Percentiles rank a stretch among this genome's conserved stretches.
Conservation (phyloP, 345 rosid genomes). For the Durio zibethinus region DNA sequence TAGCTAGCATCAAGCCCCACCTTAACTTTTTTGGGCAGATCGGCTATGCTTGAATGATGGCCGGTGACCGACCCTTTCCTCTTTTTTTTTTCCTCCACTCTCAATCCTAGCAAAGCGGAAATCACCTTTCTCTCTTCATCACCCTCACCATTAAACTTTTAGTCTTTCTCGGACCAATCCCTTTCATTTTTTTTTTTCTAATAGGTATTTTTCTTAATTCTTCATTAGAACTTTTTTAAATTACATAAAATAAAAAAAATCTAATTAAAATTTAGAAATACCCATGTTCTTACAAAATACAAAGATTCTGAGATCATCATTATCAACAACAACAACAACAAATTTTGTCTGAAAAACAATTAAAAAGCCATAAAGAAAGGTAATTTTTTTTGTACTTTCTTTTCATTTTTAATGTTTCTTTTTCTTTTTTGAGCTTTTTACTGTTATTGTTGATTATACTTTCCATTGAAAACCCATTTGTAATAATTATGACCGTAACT, state of each 20-base stretch:
- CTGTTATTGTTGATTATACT: neutral
- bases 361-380: constrained; percentile 15
- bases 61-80: constrained; percentile 26
- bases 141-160: neutral
- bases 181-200: neutral
- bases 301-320: neutral
- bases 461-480: neutral
- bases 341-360: neutral
- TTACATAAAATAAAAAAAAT: neutral
- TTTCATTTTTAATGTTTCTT: neutral
- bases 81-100: neutral
- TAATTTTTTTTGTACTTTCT: neutral
- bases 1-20: constrained; percentile 8
- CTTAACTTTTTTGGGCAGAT: neutral
- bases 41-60: constrained; percentile 26
- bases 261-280: neutral
- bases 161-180: constrained; percentile 14
- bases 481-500: neutral
- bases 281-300: neutral
- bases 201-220: neutral
- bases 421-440: neutral
- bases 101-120: constrained; percentile 24
- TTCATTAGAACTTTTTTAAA: neutral
- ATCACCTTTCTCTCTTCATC: constrained; percentile 9
- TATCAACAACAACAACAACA: neutral